Conservation (phyloP, 2,329 filamentous ascomycete species). For the Penicillium vulpinum region DNA sequence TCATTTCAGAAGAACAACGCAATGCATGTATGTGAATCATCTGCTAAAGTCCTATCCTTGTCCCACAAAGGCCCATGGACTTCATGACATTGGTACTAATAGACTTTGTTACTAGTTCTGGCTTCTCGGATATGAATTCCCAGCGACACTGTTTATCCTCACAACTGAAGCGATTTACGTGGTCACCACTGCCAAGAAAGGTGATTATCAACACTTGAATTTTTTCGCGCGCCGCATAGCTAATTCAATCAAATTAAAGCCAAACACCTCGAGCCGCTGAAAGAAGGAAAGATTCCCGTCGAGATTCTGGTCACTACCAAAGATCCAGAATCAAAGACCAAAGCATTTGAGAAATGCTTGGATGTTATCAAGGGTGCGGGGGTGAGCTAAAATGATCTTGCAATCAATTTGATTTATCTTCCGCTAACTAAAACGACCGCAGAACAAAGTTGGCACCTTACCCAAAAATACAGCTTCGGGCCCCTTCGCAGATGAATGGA, state of each 20-base stretch:
- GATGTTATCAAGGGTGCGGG: constrained; percentile 86
- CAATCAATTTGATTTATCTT: neutral
- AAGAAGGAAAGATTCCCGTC: constrained; percentile 86
- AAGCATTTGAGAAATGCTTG: constrained; percentile 79
- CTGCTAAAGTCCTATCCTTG: neutral
- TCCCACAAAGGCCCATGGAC: neutral
- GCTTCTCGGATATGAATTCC: constrained; percentile 98
- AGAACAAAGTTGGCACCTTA: constrained; percentile 88
- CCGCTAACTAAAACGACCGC: constrained; percentile 1
- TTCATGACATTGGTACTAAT: constrained; percentile 6
- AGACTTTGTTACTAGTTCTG: constrained; percentile 70
- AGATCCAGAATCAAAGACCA: constrained; percentile 85
- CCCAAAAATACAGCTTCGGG: constrained; percentile 81
- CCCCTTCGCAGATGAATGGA: constrained; percentile 96
- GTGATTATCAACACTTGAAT: constrained; percentile 48
- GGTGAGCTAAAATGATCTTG: constrained; percentile 54
- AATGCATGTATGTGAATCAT: constrained; percentile 70
- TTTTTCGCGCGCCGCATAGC: neutral
- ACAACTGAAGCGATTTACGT: constrained; percentile 86
- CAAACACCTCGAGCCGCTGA: constrained; percentile 87
- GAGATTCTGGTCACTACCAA: constrained; percentile 92
- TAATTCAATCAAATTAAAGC: constrained; percentile 54
- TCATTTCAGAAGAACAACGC: constrained; percentile 95
- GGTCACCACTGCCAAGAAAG: constrained; percentile 96
- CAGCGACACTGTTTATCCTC: constrained; percentile 89